These are phyloP conservation scores for Solanum hybrid DNA, from an alignment of 305 asterid species.

Conservation along the genomic window DNA sequence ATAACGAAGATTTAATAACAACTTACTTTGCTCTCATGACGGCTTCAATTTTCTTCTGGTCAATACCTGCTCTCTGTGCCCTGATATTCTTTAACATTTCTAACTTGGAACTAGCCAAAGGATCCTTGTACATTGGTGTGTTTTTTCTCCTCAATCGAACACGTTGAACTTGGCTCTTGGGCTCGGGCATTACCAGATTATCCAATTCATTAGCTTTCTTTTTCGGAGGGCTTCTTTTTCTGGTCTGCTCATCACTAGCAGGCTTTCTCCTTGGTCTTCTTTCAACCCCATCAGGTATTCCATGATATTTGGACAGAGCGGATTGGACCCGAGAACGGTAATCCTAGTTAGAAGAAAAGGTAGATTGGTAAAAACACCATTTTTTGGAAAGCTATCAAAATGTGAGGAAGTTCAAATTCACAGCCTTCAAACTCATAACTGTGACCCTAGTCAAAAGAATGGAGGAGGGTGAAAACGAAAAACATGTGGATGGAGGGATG, in stretches of 20 bases:
- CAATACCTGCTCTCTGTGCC: conserved; percentile 50
- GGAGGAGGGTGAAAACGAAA: not conserved
- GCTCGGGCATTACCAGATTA: conserved; percentile 16
- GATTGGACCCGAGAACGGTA: conserved; percentile 57
- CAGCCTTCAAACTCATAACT: not conserved
- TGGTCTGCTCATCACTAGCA: conserved; percentile 31
- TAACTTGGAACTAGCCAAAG: conserved; percentile 61
- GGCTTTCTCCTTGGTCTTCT: conserved; percentile 55
- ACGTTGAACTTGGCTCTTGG: conserved; percentile 28
- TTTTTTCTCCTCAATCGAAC: conserved; percentile 33
- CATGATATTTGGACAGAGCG: conserved; percentile 57
- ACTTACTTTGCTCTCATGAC: conserved; percentile 70
- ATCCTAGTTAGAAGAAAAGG: conserved; percentile 11
- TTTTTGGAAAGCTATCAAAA: not conserved
- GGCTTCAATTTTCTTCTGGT: conserved; percentile 44
- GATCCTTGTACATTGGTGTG: conserved; percentile 59
- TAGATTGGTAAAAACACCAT: not conserved
- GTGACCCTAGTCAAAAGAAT: not conserved
- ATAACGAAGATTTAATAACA: not conserved
- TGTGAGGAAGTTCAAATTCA: not conserved
- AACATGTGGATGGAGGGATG: not conserved
- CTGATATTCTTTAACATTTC: conserved; percentile 73
- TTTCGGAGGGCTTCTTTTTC: conserved; percentile 22
- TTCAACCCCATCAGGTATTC: conserved; percentile 38
- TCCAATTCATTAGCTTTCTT: conserved; percentile 24